Evolutionary conservation across 208 protist genomes (phyloP), one percentile per base, ranked within the genome.

Genomic region (Wallacemonas sp.): DNA sequence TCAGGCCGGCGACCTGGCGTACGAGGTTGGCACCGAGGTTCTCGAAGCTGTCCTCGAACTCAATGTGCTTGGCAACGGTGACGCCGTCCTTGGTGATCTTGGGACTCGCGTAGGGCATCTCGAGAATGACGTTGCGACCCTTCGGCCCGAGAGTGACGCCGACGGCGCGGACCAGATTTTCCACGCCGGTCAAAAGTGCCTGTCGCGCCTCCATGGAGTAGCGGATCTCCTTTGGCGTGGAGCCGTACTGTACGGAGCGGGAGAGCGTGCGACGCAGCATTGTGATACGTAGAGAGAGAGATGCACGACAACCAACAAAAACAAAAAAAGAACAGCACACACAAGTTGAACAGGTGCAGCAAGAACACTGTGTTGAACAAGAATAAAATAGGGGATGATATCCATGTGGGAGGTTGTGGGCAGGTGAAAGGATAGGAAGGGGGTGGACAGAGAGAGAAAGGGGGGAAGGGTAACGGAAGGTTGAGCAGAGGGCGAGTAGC

Each of bases 31-130:
- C 99, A 52, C 99, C 99, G 41, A 99, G 74, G 84, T 99, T 99
- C 73, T 99, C 87, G 64, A 95, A 98, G 63, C 87, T 94, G 83
- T 99, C 94, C 68, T 95, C 83, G 73, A 99, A 99, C 74, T 99
- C 98, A 72, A 99, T 99, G 52, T 89, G 76, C 88, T 99, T 99
- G 26, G 99, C 99, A 1, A 99, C 99, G 23, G 99, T 99, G 17
- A 99, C 99, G 80, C 99, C 99, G 68, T 99, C 99, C 87, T 99
- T 99, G 43, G 99, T 99, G 83, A 99, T 99, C 68, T 99, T 99
- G 27, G 99, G 99, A 36, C 90, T 72, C 30, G 98, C 97, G 81
- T 98, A 99, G 29, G 90, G 78, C 87, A 99, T 98, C 66, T 99
- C 98, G 4, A 99, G 89, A 26, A 99, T 94, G 0, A 99, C 98